Evolutionary conservation across 2,329 filamentous ascomycete genomes (phyloP), one percentile per base, ranked within the genome.

Genomic region (Talaromyces sp.): DNA sequence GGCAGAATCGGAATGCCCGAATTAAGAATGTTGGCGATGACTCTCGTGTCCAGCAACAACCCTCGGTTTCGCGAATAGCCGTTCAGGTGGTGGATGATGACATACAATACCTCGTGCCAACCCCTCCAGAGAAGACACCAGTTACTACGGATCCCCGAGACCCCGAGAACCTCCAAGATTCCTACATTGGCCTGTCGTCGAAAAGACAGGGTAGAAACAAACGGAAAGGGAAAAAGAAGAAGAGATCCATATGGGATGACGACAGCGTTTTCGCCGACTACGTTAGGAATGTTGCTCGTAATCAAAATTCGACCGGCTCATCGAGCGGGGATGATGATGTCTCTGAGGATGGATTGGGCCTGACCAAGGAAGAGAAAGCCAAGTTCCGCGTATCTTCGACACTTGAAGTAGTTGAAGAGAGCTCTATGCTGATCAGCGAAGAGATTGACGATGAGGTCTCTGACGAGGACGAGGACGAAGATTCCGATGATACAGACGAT

Each of bases 191-290:
- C 11, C 31, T 54, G 11, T 40, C 52, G 17, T 40, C 43, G 7
- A 43, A 28, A 10, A 28, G n/a, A 31, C 33, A 11, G 6, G 2
- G 13, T 3, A 36, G 25, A 36, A 43, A 50, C 19, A 28, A 36
- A 22, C 33, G 45, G 9, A 45, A 56, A 15, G 35, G 43, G 21
- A 40, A 9, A 17, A 56, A 39, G 28, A 41, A 41, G 19, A 28
- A 39, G 48, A 65, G 59, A 10, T 66, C 64, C 21, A 41, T 40
- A 35, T 57, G 56, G 36, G 59, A 60, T 54, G 64, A 86, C 17
- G 82, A 85, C 39, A 64, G 67, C 15, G 63, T 67, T 4, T 28
- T 75, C 10, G 70, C 69, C 17, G 75, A 77, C 58, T 76, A 76
- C 58, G 71, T 76, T 36, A 69, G 67, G 35, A 74, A 77, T 52